These are phyloP conservation scores for Centella asiatica DNA, from an alignment of 129 eudicot species.

Conservation along the genomic window DNA sequence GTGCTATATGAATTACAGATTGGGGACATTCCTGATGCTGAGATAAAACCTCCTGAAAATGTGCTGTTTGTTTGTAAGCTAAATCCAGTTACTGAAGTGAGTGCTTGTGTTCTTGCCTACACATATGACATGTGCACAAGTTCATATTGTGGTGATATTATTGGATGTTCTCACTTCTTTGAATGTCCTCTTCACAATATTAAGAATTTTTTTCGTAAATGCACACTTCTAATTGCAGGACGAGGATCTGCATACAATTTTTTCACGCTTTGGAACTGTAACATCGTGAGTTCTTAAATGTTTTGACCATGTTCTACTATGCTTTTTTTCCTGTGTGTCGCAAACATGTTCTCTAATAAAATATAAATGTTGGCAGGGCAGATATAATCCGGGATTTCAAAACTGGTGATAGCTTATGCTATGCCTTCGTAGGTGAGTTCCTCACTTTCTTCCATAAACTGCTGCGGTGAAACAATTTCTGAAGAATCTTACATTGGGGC, in stretches of 20 bases:
- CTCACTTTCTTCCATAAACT: neutral
- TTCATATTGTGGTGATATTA: neutral
- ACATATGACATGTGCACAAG: neutral
- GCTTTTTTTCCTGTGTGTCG: neutral
- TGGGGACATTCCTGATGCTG: constrained; percentile 98
- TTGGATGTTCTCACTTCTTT: neutral
- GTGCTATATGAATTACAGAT: constrained; percentile 39
- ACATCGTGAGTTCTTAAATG: constrained; percentile 56
- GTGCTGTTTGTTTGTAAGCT: constrained; percentile 95
- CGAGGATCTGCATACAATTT: constrained; percentile 84
- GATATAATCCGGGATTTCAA: constrained; percentile 86
- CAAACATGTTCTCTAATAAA: constrained; percentile 17
- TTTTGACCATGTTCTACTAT: neutral
- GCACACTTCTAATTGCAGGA: constrained; percentile 39
- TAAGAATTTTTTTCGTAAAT: neutral
- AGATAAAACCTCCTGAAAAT: constrained; percentile 92
- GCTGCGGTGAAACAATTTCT: neutral
- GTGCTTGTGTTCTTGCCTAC: constrained; percentile 24
- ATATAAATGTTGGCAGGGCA: constrained; percentile 47
- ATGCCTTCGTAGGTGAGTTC: constrained; percentile 87
- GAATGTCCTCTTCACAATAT: constrained; percentile 2
- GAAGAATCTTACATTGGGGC: neutral
- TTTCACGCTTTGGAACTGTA: constrained; percentile 90
- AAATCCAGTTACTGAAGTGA: constrained; percentile 94
- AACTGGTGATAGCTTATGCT: constrained; percentile 95